Percentiles rank a stretch among this genome's conserved stretches.
Evolutionary conservation across 23 red algal genomes (phyloP).

Genomic region (Cyanidiococcus yangmingshanensis): DNA sequence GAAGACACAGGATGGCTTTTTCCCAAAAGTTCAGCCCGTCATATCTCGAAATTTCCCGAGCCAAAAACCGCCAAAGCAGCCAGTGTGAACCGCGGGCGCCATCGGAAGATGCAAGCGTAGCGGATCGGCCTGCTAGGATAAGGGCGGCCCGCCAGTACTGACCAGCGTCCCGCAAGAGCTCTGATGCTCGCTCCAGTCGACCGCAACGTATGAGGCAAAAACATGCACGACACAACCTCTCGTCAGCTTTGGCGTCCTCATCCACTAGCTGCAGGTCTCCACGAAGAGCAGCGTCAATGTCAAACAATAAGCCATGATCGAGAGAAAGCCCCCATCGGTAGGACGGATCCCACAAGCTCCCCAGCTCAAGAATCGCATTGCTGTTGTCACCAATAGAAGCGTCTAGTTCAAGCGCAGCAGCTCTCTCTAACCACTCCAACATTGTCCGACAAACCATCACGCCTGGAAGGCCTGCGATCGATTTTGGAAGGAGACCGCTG

Average conservation of each 20-base stretch:
- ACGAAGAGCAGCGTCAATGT: constrained; percentile 4
- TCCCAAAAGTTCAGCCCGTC: neutral
- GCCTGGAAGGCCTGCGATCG: neutral
- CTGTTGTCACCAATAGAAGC: neutral
- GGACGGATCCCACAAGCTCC: neutral
- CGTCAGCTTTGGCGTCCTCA: neutral
- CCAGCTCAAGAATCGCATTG: neutral
- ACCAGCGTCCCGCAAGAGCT: neutral
- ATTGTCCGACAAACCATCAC: neutral
- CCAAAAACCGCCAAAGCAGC: neutral
- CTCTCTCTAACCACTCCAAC: constrained; percentile 6
- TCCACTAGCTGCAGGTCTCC: neutral
- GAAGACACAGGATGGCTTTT: neutral
- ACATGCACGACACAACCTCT: neutral
- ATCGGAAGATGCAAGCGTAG: neutral
- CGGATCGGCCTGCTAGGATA: neutral
- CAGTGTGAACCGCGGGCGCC: neutral
- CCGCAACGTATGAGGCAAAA: neutral
- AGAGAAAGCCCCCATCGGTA: neutral
- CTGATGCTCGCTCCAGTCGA: neutral
- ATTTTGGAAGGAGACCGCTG: neutral
- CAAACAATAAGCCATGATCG: neutral
- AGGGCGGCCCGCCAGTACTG: neutral
- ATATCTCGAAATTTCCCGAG: neutral
- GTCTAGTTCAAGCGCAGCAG: neutral